These are phyloP conservation scores for Drechslerella coelobrocha DNA, from an alignment of 2,329 filamentous ascomycete species.

Conservation along the genomic window DNA sequence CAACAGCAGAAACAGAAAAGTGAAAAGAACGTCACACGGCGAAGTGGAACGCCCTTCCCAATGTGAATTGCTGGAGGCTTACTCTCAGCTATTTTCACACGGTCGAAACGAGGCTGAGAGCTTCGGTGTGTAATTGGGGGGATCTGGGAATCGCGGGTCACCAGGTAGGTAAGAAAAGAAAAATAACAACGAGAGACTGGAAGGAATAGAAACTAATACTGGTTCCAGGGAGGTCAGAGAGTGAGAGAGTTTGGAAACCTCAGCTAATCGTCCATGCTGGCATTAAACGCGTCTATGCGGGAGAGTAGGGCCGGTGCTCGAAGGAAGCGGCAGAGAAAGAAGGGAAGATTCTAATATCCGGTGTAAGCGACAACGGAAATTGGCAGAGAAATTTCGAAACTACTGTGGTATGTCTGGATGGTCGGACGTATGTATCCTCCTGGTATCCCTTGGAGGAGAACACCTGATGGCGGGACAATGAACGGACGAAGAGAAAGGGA, in stretches of 20 bases:
- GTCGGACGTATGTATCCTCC: too few relatives aligned
- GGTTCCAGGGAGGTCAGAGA: not conserved
- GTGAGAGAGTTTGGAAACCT: too few relatives aligned
- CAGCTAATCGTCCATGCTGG: too few relatives aligned
- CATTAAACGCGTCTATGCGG: not conserved
- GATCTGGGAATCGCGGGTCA: too few relatives aligned
- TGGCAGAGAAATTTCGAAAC: slow-evolving; percentile 2
- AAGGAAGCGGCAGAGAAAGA: not conserved
- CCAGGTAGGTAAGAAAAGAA: slow-evolving; percentile 1
- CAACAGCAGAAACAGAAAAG: not conserved
- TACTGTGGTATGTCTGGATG: too few relatives aligned
- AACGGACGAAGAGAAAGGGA: too few relatives aligned
- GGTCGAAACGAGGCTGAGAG: not conserved
- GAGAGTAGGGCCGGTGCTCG: not conserved
- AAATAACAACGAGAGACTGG: not conserved
- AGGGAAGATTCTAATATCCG: not conserved
- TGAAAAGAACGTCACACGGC: not conserved
- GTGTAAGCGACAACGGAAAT: slow-evolving; percentile 1
- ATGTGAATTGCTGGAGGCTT: slow-evolving; percentile 1
- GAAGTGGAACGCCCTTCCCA: not conserved
- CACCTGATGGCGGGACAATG: too few relatives aligned
- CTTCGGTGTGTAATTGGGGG: not conserved
- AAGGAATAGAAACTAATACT: not conserved
- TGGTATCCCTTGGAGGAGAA: too few relatives aligned
- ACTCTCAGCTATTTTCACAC: not conserved